Conservation (phyloP, 2,329 filamentous ascomycete species). For the Tolypocladium inflatum region DNA sequence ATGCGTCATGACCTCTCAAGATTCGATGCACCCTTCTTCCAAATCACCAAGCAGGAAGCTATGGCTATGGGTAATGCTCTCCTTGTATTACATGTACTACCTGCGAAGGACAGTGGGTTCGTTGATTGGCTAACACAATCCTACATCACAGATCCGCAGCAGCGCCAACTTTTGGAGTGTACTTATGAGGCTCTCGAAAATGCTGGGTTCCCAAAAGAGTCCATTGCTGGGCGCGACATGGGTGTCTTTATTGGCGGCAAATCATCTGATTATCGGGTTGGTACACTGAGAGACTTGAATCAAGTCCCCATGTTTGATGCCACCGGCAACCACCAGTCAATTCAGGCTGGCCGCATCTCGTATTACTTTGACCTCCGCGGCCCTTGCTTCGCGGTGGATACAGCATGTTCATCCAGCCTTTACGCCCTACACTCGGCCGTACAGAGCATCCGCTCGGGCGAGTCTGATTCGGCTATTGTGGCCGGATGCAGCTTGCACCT, state of each 20-base stretch:
- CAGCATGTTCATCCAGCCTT: conserved; percentile 42
- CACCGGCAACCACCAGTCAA: conserved; percentile 38
- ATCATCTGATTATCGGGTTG: conserved; percentile 37
- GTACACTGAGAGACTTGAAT: conserved; percentile 31
- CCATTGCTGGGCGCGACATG: conserved; percentile 34
- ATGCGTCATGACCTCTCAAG: conserved; percentile 34
- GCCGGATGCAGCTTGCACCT: conserved; percentile 38
- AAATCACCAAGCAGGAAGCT: conserved; percentile 38
- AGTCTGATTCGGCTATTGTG: conserved; percentile 35
- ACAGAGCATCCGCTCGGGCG: conserved; percentile 36
- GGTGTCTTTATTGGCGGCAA: conserved; percentile 40
- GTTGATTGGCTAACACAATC: background rate
- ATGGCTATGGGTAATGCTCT: conserved; percentile 30
- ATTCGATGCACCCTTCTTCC: conserved; percentile 44
- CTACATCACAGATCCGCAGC: conserved; percentile 34
- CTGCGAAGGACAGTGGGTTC: background rate
- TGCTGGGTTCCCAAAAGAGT: conserved; percentile 37
- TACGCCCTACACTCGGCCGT: conserved; percentile 41
- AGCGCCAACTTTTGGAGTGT: conserved; percentile 41
- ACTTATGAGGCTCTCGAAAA: conserved; percentile 45
- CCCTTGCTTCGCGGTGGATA: conserved; percentile 41
- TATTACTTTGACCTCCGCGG: conserved; percentile 46
- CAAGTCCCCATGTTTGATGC: conserved; percentile 42
- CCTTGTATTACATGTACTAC: background rate
- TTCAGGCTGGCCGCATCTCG: conserved; percentile 44